phyloP scores from a whole-genome alignment of 768 basidiomycete species.

The Imleria badia region DNA sequence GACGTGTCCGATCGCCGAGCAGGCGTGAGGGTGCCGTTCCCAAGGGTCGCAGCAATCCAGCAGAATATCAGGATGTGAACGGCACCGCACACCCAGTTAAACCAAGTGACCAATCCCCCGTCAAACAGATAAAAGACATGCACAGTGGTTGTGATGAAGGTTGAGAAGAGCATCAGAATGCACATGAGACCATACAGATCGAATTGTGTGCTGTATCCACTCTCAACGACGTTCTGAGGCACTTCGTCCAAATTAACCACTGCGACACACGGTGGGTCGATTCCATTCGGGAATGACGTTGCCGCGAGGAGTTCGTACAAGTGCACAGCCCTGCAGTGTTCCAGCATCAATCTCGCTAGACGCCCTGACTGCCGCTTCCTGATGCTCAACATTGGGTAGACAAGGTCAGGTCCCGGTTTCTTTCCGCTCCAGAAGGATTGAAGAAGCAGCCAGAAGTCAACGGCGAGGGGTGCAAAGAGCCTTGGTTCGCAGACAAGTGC shows the following conservation, averaged over 20 bases:
- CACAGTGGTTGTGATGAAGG: not conserved
- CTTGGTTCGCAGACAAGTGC: not conserved
- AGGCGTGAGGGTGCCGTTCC: conserved; percentile 2
- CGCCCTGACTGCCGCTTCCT: not conserved
- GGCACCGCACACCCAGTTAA: not conserved
- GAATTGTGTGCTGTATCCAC: not conserved
- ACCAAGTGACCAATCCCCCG: not conserved
- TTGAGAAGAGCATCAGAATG: not conserved
- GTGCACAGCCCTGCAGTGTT: not conserved
- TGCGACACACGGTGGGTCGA: not conserved
- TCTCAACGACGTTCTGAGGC: not conserved
- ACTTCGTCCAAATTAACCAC: not conserved
- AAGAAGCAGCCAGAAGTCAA: not conserved
- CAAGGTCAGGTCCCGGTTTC: not conserved
- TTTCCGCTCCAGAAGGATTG: not conserved
- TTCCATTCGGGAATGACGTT: not conserved
- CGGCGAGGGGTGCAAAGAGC: not conserved
- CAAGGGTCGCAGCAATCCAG: not conserved
- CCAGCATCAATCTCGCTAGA: not conserved
- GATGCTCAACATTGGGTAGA: conserved; percentile 6
- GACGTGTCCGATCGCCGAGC: not conserved
- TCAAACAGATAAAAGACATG: not conserved
- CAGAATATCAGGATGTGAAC: not conserved
- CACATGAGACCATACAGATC: not conserved
- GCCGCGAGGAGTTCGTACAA: not conserved